Base-by-base conservation (phyloP, 2,329 filamentous ascomycete species). In the Diaporthe aspalathi region DNA sequence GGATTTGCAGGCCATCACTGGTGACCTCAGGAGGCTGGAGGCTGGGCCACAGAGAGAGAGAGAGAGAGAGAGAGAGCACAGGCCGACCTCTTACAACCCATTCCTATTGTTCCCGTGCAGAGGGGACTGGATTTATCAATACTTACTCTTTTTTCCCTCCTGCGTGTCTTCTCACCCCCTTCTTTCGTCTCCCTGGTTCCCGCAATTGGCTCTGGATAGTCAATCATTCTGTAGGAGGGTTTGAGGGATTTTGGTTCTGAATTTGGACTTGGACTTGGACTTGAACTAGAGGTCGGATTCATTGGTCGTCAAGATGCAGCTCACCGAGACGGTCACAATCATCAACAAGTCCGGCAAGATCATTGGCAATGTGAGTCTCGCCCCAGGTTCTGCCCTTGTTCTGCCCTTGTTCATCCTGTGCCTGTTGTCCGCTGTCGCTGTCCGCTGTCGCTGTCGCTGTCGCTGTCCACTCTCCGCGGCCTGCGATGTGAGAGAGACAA, bases 301-400 rank as follows among this genome's bases (percentile, higher is more conserved):
- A 49, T 50, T 60, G 68, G 57, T 38, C 32, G 49, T 75, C 73
- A 80, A 70, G 35, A 84, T 86, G 83, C 79, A 83, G 56, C 81
- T 86, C 73, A 82, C 85, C 68, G 92, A 97, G 82, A 95, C 93
- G 63, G 91, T 97, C 76, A 95, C 94, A 75, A 93, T 97, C 78
- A 92, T 97, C 82, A 96, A 97, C 84, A 94, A 88, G 78, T 96
- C 94, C 71, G 94, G 94, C 77, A 97, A 97, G 83, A 91, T 97
- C 65, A 93, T 97, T 76, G 95, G 91, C 86, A 96, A 92, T 72
- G 94, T 95, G 86, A 81, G 92, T 86, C 54, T 63, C 43, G 5
- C 47, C 24, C 40, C 57, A n/a, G 85, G 66, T 68, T 16, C 27
- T 22, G 7, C 5, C 32, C 32, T n/a, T n/a, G n/a, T n/a, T n/a